A percentile compares a stretch with the other conserved stretches of the same genome.
phyloP scores from a whole-genome alignment of 768 basidiomycete genomes.

The Infundibulicybe gibba region DNA sequence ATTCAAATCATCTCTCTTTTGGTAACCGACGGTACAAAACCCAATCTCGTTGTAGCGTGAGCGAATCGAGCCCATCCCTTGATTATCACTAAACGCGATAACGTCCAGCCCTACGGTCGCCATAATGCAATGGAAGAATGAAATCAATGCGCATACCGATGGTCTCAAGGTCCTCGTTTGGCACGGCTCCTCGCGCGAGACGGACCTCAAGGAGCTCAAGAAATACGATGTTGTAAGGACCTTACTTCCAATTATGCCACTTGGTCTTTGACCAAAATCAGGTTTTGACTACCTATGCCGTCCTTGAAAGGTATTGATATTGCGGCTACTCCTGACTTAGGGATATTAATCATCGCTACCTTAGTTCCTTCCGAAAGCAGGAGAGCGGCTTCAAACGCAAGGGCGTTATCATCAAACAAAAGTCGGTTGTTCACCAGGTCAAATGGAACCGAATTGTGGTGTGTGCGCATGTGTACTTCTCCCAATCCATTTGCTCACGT shows the following conservation, averaged over 20 bases:
- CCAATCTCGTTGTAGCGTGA: constrained; percentile 91
- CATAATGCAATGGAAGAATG: constrained; percentile 87
- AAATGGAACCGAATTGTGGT: constrained; percentile 83
- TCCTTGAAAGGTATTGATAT: constrained; percentile 59
- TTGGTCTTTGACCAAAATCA: constrained; percentile 17
- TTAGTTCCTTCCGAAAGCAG: constrained; percentile 87
- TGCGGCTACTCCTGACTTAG: no score
- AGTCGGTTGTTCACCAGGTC: constrained; percentile 79
- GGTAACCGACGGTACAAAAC: constrained; percentile 70
- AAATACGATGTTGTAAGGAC: constrained; percentile 80
- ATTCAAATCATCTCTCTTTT: constrained; percentile 95
- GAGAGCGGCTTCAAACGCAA: constrained; percentile 89
- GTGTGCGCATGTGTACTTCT: constrained; percentile 19
- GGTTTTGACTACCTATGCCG: constrained; percentile 85
- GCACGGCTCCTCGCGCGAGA: constrained; percentile 80
- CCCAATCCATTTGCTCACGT: neutral
- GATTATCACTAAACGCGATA: constrained; percentile 37
- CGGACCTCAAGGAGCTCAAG: constrained; percentile 62
- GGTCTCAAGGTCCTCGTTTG: constrained; percentile 87
- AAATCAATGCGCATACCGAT: constrained; percentile 83
- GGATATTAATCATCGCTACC: neutral
- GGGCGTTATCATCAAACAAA: constrained; percentile 80
- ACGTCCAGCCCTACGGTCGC: constrained; percentile 46
- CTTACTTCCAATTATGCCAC: neutral
- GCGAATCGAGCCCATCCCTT: constrained; percentile 41